These are phyloP conservation scores for Emiliania huxleyi DNA, from an alignment of 78 protist genomes.

Conservation along the genomic window DNA sequence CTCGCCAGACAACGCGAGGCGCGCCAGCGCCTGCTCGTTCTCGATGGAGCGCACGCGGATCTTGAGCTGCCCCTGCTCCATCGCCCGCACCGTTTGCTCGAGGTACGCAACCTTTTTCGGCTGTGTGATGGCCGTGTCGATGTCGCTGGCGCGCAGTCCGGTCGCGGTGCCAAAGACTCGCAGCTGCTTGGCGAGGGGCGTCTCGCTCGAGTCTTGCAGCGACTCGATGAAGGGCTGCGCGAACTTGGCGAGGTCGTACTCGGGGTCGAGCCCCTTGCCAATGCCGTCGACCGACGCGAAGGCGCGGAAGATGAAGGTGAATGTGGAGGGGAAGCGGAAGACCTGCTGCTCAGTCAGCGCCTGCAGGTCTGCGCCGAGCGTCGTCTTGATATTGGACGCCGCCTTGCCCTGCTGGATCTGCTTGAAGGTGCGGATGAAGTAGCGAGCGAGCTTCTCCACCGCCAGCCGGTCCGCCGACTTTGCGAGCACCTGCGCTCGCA, in stretches of 20 bases:
- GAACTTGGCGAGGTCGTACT: background rate
- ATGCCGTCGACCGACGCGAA: conserved; percentile 38
- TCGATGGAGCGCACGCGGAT: conserved; percentile 34
- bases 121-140: background rate
- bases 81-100: background rate
- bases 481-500: no score
- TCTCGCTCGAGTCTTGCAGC: background rate
- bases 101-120: conserved; percentile 10
- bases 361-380: conserved; percentile 14
- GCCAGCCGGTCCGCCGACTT: background rate
- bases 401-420: background rate
- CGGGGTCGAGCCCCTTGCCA: background rate
- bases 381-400: background rate
- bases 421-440: conserved; percentile 14
- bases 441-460: conserved; percentile 16
- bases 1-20: background rate
- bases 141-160: background rate
- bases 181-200: background rate
- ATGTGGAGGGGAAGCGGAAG: conserved; percentile 33
- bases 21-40: conserved; percentile 10
- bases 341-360: background rate
- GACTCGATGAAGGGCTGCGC: conserved; percentile 5
- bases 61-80: conserved; percentile 14
- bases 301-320: conserved; percentile 35
- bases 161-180: background rate